Evolutionary conservation across 2,329 filamentous ascomycete species (phyloP).

Genomic region (Pseudocercospora cruenta): DNA sequence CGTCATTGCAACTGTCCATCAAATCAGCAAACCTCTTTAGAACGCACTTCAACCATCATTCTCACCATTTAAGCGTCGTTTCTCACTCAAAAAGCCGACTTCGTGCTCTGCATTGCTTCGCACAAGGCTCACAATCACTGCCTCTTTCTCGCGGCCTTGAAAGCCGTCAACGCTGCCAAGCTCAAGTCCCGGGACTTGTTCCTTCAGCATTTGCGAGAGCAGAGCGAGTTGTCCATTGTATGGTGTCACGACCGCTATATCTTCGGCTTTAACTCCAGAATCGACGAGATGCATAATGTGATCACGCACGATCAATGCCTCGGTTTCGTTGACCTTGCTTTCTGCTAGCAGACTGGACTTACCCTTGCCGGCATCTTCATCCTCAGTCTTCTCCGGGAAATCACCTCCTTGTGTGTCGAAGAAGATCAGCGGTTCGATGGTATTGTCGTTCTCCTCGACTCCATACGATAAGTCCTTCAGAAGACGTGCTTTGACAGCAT

Average conservation of each 20-base stretch:
- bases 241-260: slow-evolving; percentile 92
- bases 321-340: slow-evolving; percentile 91
- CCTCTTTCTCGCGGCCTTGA: slow-evolving; percentile 96
- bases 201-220: slow-evolving; percentile 75
- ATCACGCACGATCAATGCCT: slow-evolving; percentile 76
- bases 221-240: slow-evolving; percentile 92
- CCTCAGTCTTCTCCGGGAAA: slow-evolving; percentile 71
- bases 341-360: slow-evolving; percentile 64
- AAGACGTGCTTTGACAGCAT: slow-evolving; percentile 73
- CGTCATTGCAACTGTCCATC: slow-evolving; percentile 85
- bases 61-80: slow-evolving; percentile 87
- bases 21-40: slow-evolving; percentile 8
- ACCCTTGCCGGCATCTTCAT: slow-evolving; percentile 59
- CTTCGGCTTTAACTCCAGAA: slow-evolving; percentile 76
- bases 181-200: slow-evolving; percentile 81
- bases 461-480: slow-evolving; percentile 78
- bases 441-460: slow-evolving; percentile 81
- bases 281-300: slow-evolving; percentile 78
- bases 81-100: slow-evolving; percentile 91
- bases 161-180: slow-evolving; percentile 97
- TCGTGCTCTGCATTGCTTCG: slow-evolving; percentile 84
- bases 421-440: slow-evolving; percentile 83
- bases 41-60: slow-evolving; percentile 21
- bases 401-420: slow-evolving; percentile 95
- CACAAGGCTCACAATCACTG: slow-evolving; percentile 89